phyloP scores from a whole-genome alignment of 257 asterid species.

The Haberlea rhodopensis region DNA sequence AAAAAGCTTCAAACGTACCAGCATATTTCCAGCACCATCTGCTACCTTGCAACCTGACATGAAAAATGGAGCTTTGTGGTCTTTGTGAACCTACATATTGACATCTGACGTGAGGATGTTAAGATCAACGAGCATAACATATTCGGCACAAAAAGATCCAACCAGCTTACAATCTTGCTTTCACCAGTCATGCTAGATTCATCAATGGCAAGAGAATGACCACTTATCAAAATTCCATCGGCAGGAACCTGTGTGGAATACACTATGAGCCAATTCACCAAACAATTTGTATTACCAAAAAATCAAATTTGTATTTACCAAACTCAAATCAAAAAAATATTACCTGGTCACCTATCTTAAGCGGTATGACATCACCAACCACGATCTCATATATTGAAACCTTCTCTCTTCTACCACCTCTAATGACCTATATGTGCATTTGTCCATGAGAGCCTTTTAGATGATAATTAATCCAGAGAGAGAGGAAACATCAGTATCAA shows the following conservation, averaged over 20 bases:
- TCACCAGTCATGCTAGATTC: slow-evolving; percentile 99
- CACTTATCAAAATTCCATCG: slow-evolving; percentile 71
- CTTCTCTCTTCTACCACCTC: slow-evolving; percentile 87
- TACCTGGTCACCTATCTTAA: slow-evolving; percentile 96
- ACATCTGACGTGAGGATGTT: slow-evolving; percentile 26
- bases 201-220: slow-evolving; percentile 93
- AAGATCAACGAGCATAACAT: slow-evolving; percentile 22
- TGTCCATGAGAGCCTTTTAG: slow-evolving; percentile 16
- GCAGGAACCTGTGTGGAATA: slow-evolving; percentile 71
- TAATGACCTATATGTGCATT: slow-evolving; percentile 53
- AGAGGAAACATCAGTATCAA: slow-evolving; percentile 10
- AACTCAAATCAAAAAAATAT: slow-evolving; percentile 17
- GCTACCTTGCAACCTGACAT: slow-evolving; percentile 99
- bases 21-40: slow-evolving; percentile 94
- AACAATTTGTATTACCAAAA: slow-evolving; percentile 15
- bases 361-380: slow-evolving; percentile 90
- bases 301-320: not conserved
- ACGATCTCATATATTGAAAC: slow-evolving; percentile 86
- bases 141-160: slow-evolving; percentile 32
- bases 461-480: slow-evolving; percentile 5
- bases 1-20: slow-evolving; percentile 47
- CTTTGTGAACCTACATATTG: slow-evolving; percentile 61
- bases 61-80: slow-evolving; percentile 75
- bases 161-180: slow-evolving; percentile 92
- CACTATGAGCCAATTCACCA: slow-evolving; percentile 20